Conservation (phyloP, 176 grass and related monocot species). For the Areca catechu region DNA sequence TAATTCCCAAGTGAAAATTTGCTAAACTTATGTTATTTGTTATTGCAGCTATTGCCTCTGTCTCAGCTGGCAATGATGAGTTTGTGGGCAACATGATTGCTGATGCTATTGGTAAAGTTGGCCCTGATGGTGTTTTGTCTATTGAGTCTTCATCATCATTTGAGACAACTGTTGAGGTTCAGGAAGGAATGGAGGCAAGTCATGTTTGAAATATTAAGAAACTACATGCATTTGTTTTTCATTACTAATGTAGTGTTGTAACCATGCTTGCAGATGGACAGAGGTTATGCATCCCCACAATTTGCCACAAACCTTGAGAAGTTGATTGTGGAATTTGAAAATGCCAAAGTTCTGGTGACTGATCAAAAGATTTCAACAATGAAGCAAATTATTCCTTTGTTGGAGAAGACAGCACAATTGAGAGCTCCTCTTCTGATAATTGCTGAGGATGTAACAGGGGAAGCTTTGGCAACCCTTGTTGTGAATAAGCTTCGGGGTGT, state of each 20-base stretch:
- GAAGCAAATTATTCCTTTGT: constrained; percentile 62
- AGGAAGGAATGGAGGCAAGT: no score
- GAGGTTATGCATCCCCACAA: constrained; percentile 60
- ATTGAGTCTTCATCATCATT: no score
- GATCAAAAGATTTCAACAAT: constrained; percentile 71
- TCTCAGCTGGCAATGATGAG: background rate
- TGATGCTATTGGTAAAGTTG: no score
- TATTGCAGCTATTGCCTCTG: background rate
- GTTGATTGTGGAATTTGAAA: constrained; percentile 64
- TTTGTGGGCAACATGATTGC: no score
- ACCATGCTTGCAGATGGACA: constrained; percentile 43
- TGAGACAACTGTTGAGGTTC: no score
- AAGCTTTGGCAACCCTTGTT: constrained; percentile 66
- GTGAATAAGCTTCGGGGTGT: constrained; percentile 68
- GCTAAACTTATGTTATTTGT: no score
- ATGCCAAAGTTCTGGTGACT: constrained; percentile 59
- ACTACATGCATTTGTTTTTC: background rate
- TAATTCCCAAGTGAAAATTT: no score
- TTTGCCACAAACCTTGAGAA: constrained; percentile 69
- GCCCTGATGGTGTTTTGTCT: no score
- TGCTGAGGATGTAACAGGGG: constrained; percentile 57
- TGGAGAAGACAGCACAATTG: constrained; percentile 54
- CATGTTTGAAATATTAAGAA: background rate
- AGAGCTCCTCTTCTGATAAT: constrained; percentile 54
- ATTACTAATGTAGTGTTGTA: background rate